A percentile compares a stretch with the other conserved stretches of the same genome.
Evolutionary conservation across 306 rosid genomes (phyloP).

Genomic region (Albizia julibrissin): DNA sequence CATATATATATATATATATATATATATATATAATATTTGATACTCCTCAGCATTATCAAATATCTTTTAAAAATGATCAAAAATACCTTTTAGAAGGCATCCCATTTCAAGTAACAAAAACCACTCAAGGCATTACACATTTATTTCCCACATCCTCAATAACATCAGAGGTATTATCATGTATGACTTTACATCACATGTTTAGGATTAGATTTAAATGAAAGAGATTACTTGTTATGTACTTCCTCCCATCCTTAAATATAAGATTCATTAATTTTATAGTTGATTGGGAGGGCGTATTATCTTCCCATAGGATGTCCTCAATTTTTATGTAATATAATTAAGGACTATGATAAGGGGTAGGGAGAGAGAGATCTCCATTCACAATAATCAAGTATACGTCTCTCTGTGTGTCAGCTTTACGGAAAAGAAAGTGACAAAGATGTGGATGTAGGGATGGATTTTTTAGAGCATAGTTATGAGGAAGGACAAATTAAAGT

Average conservation of each 20-base stretch:
- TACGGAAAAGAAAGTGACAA: neutral
- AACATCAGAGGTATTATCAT: neutral
- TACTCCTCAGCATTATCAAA: no score
- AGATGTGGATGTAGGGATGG: neutral
- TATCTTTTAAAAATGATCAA: no score
- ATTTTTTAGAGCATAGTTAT: neutral
- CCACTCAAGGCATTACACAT: neutral
- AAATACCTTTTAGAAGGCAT: no score
- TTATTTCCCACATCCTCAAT: neutral
- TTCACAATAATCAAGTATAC: neutral
- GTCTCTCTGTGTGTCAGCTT: neutral
- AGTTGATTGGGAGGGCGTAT: no score
- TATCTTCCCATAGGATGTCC: no score
- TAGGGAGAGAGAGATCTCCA: neutral
- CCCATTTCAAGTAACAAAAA: neutral
- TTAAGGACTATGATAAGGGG: neutral
- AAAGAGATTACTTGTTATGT: neutral
- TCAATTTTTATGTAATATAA: no score
- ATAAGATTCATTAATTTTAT: no score
- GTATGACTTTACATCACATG: neutral
- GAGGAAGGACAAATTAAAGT: neutral
- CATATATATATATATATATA: no score
- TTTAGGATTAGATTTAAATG: neutral
- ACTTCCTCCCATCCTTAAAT: no score
- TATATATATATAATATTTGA: no score